phyloP scores from a whole-genome alignment of 768 basidiomycete species.

The Solioccasus polychromus region DNA sequence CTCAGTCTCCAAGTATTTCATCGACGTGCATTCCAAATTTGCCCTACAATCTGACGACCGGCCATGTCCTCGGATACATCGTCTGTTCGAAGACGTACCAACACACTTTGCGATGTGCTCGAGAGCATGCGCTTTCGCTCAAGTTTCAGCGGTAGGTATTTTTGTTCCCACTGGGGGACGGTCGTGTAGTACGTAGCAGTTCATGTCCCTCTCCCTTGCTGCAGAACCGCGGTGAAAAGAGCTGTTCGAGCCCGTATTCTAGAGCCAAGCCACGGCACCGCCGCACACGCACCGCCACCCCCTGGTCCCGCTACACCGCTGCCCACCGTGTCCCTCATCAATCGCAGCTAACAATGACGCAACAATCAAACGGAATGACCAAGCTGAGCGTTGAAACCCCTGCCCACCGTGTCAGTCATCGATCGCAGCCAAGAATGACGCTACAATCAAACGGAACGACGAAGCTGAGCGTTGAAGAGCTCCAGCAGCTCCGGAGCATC shows the following conservation, averaged over 20 bases:
- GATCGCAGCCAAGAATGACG: no score
- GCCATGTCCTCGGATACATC: constrained; percentile 38
- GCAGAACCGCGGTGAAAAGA: constrained; percentile 74
- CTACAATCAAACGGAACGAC: constrained; percentile 54
- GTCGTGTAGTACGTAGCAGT: no score
- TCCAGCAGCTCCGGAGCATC: constrained; percentile 53
- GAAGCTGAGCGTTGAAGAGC: constrained; percentile 49
- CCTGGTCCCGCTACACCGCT: constrained; percentile 61
- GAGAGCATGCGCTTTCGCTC: no score
- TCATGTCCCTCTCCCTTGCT: constrained; percentile 73
- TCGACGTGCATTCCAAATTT: constrained; percentile 47
- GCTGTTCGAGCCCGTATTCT: constrained; percentile 75
- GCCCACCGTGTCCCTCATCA: constrained; percentile 64
- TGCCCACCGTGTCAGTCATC: no score
- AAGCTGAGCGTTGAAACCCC: constrained; percentile 45
- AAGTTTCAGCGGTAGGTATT: no score
- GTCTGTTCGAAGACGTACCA: constrained; percentile 51
- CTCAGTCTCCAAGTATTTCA: constrained; percentile 64
- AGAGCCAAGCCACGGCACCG: constrained; percentile 46
- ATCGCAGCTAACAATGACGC: no score
- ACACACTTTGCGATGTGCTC: constrained; percentile 52
- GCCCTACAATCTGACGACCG: constrained; percentile 52
- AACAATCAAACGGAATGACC: constrained; percentile 51
- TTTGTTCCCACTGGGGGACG: no score
- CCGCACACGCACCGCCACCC: constrained; percentile 41